Base-by-base conservation (phyloP, 2,329 filamentous ascomycete genomes). In the Fusarium sp. region DNA sequence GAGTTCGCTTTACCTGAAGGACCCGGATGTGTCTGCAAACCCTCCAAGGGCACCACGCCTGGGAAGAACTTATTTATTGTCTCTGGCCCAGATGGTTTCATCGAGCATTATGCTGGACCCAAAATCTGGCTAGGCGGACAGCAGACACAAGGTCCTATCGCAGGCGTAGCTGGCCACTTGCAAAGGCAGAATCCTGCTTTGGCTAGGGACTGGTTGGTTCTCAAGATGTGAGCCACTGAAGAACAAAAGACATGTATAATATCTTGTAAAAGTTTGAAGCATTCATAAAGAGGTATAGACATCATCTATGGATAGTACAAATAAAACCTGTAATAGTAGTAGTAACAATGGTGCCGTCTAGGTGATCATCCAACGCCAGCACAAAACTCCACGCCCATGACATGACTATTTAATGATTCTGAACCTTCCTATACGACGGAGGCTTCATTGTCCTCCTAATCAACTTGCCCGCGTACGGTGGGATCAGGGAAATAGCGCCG, bases 391-490 rank as follows among this genome's bases (percentile, higher is more conserved):
- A 46, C 59, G 43, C 58, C 47, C 20, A 52, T 57, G 38, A 45
- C 30, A 52, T 20, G 24, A 45, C 46, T 27, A 52, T 47, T 81
- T 81, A 91, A 65, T 90, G 88, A 46, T 87, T 91, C 81, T 92
- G 91, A 50, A 99, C 95, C 84, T 99, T 99, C 76, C 96, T 88
- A 83, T 98, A 98, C 77, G 92, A 97, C 22, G 95, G 95, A 68
- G 96, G 96, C 82, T 92, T 95, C 85, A 97, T 91, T 66, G 90
- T 94, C 77, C 94, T 87, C 75, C 92, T 87, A 71, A 98, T 92
- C 66, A 97, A 80, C 84, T 98, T 98, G 22, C 88, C 94, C 54
- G 89, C 91, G 82, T 95, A 98, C 3, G 95, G 93, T 20, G 96
- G 96, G 50, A 97, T 87, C 60, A 98, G 81, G 44, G 92, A 93